Evolutionary conservation across 2,329 filamentous ascomycete species (phyloP).

Genomic region (Aspergillaceae sp.): DNA sequence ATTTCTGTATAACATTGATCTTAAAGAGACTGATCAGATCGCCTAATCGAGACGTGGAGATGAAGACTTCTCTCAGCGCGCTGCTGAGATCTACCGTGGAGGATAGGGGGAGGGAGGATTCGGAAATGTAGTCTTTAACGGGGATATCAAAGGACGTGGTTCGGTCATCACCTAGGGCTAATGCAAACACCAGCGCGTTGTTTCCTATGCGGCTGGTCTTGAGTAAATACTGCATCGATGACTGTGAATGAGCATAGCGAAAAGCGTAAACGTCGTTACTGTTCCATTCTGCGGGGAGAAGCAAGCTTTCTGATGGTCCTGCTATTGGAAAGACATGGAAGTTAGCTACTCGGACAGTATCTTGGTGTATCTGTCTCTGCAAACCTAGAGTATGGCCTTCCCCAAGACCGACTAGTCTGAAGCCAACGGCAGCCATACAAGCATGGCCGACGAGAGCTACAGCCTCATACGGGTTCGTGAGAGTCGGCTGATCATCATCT

Average conservation of each 20-base stretch:
- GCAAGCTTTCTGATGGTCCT: slow-evolving; percentile 22
- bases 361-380: slow-evolving; percentile 1
- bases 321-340: background rate
- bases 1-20: slow-evolving; percentile 70
- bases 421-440: slow-evolving; percentile 70
- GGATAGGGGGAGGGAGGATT: slow-evolving; percentile 48
- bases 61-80: slow-evolving; percentile 55
- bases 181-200: slow-evolving; percentile 74
- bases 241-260: slow-evolving; percentile 78
- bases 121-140: slow-evolving; percentile 65
- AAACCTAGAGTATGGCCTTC: slow-evolving; percentile 68
- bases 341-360: background rate
- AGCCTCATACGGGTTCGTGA: slow-evolving; percentile 59
- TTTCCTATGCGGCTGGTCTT: slow-evolving; percentile 73
- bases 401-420: slow-evolving; percentile 71
- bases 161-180: slow-evolving; percentile 71
- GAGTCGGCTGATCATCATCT: slow-evolving; percentile 16
- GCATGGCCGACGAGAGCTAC: slow-evolving; percentile 77
- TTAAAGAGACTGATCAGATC: slow-evolving; percentile 67
- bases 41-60: slow-evolving; percentile 59
- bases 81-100: slow-evolving; percentile 23
- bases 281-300: slow-evolving; percentile 75
- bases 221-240: slow-evolving; percentile 72
- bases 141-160: slow-evolving; percentile 69
- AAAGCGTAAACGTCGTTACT: slow-evolving; percentile 64